A percentile compares a stretch with the other conserved stretches of the same genome.
Evolutionary conservation across 495 filamentous ascomycete species (phyloP).

Genomic region (Hyaloscypha bicolor): DNA sequence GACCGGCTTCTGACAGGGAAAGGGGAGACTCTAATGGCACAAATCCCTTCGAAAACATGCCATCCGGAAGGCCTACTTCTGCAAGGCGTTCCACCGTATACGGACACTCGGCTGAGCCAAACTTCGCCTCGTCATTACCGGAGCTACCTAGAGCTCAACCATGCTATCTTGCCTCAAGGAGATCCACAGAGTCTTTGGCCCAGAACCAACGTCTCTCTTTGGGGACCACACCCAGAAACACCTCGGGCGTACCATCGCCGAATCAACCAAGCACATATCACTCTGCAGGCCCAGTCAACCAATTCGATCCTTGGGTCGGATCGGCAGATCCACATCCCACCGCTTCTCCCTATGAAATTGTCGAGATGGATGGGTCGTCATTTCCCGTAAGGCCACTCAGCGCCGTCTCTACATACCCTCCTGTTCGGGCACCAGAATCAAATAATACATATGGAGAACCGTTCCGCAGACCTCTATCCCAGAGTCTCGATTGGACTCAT

Average conservation of each 20-base stretch:
- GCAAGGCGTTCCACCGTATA: not conserved
- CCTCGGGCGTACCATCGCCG: no score
- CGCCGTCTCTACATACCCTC: not conserved
- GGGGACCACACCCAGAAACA: no score
- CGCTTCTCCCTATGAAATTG: not conserved
- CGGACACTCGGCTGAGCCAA: not conserved
- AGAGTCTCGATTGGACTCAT: not conserved
- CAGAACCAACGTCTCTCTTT: not conserved
- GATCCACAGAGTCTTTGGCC: not conserved
- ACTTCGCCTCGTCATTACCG: not conserved
- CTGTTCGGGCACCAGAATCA: not conserved
- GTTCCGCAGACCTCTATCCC: not conserved
- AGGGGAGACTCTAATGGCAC: no score
- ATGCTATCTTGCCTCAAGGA: not conserved
- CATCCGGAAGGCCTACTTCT: not conserved
- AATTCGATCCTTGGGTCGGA: not conserved
- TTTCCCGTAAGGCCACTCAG: not conserved
- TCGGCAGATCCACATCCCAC: not conserved
- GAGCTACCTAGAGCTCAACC: not conserved
- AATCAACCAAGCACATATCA: no score
- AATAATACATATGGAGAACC: not conserved
- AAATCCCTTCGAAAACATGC: not conserved
- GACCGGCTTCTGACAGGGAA: no score
- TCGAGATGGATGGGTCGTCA: not conserved
- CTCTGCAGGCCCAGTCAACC: not conserved